phyloP scores from a whole-genome alignment of 306 rosid genomes.

The Ormosia semicastrata region DNA sequence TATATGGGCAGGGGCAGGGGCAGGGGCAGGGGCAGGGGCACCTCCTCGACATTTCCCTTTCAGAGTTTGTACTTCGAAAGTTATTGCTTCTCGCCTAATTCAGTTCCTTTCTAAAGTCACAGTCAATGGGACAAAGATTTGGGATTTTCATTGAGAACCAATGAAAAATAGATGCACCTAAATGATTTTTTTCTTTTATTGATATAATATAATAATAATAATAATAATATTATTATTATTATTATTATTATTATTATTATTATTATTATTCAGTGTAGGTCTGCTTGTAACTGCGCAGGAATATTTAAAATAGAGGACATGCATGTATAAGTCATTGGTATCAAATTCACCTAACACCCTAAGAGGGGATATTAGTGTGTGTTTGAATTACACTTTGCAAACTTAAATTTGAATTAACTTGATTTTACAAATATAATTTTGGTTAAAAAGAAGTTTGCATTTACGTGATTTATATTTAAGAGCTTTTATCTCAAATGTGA shows the following conservation, averaged over 20 bases:
- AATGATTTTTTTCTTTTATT: neutral
- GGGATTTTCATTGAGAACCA: neutral
- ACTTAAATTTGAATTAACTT: no score
- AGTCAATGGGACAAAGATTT: conserved; percentile 42
- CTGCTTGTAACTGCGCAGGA: neutral
- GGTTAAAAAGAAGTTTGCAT: no score
- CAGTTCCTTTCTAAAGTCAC: neutral
- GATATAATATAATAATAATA: neutral
- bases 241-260: no score
- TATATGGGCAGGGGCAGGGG: neutral
- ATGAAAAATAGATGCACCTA: neutral
- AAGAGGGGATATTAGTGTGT: neutral
- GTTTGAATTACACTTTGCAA: no score
- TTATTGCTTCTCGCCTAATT: neutral
- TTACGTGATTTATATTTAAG: no score
- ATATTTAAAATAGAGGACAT: neutral
- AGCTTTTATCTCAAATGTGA: no score
- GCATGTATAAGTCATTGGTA: neutral
- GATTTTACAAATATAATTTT: no score
- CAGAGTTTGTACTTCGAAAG: neutral
- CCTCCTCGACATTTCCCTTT: no score
- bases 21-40: neutral
- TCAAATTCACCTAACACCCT: neutral
- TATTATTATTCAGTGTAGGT: no score
- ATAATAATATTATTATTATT: no score